Evolutionary conservation across 2,329 filamentous ascomycete genomes (phyloP), one percentile per base, ranked within the genome.

Genomic region (Trichoderma sp.): DNA sequence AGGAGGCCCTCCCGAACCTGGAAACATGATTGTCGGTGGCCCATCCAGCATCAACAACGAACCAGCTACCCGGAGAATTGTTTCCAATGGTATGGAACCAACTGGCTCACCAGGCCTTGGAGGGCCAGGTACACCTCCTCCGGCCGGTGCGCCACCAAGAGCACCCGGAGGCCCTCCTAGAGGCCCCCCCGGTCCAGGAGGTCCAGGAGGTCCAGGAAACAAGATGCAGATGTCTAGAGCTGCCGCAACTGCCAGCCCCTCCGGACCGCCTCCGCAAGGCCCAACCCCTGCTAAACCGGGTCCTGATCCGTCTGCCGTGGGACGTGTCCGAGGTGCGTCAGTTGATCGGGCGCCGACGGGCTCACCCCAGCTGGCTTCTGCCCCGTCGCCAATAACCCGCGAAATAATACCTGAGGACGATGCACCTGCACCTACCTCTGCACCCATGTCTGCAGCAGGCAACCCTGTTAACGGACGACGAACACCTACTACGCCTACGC

Each of bases 401-500:
- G 80, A 82, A 18, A 74, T 79, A 65, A 75, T 80, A 61, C 82
- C 78, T 69, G 83, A 84, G 61, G 82, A 83, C 39, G 90, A 91
- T 36, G 84, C 88, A 6, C 36, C 72, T 36, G 18, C 68, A 15
- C 53, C 72, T 7, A 34, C 53, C 12, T 32, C 68, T 43, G 64
- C 36, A 12, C 68, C 67, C 7, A 28, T 57, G 6, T 80, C 81
- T 3, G 81, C 85, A 12, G 24, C 12, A 12, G 66, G 56, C 24
- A 61, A 43, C 3, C 53, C 57, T 36, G 56, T 51, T 24, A 90
- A 90, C 73, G 91, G 90, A n/a, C 86, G 87, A 66, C 87, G 88
- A 39, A 92, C 90, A 5, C 90, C 91, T 11, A 89, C 87, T 6
- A 92, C 90, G 6, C 90, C 91, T 11, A 89, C 87, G 5, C 88